Conservation (phyloP, 208 protist species). For the Crithidia mellificae region DNA sequence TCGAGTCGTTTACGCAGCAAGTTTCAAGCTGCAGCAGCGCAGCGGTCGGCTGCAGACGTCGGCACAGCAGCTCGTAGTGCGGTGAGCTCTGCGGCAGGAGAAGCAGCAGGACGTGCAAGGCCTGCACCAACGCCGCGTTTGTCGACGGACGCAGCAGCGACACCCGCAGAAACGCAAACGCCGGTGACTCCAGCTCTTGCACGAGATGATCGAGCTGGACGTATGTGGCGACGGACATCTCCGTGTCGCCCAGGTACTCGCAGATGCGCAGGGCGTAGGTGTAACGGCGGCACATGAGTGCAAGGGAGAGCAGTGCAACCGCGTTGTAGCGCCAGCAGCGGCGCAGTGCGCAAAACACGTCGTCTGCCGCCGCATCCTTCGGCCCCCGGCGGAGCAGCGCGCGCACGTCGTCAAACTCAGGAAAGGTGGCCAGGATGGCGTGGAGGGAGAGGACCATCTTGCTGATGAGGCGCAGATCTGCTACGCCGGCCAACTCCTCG, state of each 20-base stretch:
- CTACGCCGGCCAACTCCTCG: slow-evolving; percentile 18
- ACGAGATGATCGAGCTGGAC: slow-evolving; percentile 96
- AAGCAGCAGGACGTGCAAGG: slow-evolving; percentile 96
- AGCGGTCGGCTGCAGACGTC: slow-evolving; percentile 45
- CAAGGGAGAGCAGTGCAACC: slow-evolving; percentile 90
- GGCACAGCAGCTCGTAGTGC: slow-evolving; percentile 68
- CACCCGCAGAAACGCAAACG: slow-evolving; percentile 93
- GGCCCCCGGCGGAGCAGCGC: slow-evolving; percentile 50
- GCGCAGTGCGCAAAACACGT: slow-evolving; percentile 72
- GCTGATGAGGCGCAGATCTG: slow-evolving; percentile 63
- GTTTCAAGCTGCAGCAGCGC: slow-evolving; percentile 37
- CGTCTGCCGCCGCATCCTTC: slow-evolving; percentile 15
- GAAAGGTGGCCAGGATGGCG: slow-evolving; percentile 85
- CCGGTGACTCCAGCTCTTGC: slow-evolving; percentile 95
- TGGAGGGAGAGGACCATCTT: slow-evolving; percentile 69
- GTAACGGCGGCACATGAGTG: slow-evolving; percentile 90
- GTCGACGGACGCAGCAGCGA: slow-evolving; percentile 86
- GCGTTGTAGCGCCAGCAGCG: slow-evolving; percentile 90
- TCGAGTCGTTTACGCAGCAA: neutral
- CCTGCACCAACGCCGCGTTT: slow-evolving; percentile 88
- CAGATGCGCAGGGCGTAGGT: slow-evolving; percentile 68
- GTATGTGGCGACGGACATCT: slow-evolving; percentile 92
- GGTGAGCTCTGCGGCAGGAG: slow-evolving; percentile 94
- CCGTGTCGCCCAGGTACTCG: slow-evolving; percentile 61
- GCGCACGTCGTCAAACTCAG: slow-evolving; percentile 86